These are phyloP conservation scores for Calonectria pteridis DNA, from an alignment of 2,329 filamentous ascomycete genomes.

Conservation along the genomic window DNA sequence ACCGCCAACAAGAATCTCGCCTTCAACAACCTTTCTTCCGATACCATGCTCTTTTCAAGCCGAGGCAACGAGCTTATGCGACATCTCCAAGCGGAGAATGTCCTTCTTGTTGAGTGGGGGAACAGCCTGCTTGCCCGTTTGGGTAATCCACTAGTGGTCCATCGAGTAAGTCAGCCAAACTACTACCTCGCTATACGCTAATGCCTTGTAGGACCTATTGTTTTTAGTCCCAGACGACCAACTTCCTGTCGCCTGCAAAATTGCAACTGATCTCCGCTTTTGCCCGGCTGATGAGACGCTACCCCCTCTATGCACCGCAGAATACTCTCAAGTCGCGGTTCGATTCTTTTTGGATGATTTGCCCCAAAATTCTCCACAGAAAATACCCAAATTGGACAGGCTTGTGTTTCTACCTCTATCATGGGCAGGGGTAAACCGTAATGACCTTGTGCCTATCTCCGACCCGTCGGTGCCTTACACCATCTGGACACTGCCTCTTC, in stretches of 20 bases:
- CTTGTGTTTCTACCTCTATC: constrained; percentile 13
- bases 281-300: background rate
- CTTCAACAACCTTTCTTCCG: background rate
- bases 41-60: background rate
- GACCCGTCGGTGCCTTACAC: background rate
- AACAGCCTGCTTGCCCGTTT: background rate
- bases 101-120: constrained; percentile 20
- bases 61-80: background rate
- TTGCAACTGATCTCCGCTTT: constrained; percentile 1
- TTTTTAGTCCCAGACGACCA: constrained; percentile 17
- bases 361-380: background rate
- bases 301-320: background rate
- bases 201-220: constrained; percentile 9
- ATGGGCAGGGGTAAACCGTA: background rate
- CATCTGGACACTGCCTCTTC: constrained; percentile 2
- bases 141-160: constrained; percentile 4
- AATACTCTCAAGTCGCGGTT: background rate
- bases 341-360: background rate
- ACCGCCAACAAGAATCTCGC: background rate
- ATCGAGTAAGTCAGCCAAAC: background rate
- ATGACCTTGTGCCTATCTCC: background rate
- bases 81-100: background rate
- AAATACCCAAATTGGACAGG: background rate
- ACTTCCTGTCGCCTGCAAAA: background rate
- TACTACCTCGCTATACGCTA: background rate